Evolutionary conservation across 345 rosid species (phyloP), one percentile per base, ranked within the genome.

Genomic region (Limnanthes douglasii): DNA sequence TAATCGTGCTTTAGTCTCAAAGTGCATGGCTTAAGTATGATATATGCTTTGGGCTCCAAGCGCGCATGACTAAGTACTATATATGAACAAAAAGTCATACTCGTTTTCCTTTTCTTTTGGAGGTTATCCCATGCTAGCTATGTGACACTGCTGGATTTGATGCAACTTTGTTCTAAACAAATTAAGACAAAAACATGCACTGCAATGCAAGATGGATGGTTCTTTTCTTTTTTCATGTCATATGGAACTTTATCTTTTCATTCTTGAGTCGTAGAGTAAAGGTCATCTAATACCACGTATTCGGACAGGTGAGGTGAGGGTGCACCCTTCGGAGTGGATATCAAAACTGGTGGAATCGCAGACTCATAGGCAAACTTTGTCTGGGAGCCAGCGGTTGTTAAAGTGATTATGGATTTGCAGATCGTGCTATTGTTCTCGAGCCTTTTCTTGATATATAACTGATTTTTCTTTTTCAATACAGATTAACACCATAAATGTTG

Each of bases 131-230:
- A 39, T 53, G 94, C 21, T 96, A 92, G 41, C 69, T 92, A 31
- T 92, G 96, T 59, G 96, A 85, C 62, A 92, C 85, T 71, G 99
- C 99, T 50, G 99, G 96, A 46, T 92, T 81, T 66, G 99, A 92
- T 62, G 94, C 99, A 22, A 92, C 96, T 62, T 96, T 62, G 86
- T 92, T 36, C 63, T 92, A 61, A 92, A 85, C 68, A 92, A 92
- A 70, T 56, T 85, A 38, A 74, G 99, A 50, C 94, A 85, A 66
- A 92, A 92, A 41, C 99, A 92, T 61, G 88, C 90, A n/a, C n/a
- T n/a, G n/a, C n/a, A 12, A 84, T 71, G 51, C 78, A 75, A 43
- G 75, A 85, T 26, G 96, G 99, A 85, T 47, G n/a, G n/a, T n/a
- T n/a, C n/a, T n/a, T n/a, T n/a, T n/a, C n/a, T n/a, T n/a, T n/a